These are phyloP conservation scores for Ailanthus altissimus DNA, from an alignment of 345 rosid genomes.

Conservation along the genomic window DNA sequence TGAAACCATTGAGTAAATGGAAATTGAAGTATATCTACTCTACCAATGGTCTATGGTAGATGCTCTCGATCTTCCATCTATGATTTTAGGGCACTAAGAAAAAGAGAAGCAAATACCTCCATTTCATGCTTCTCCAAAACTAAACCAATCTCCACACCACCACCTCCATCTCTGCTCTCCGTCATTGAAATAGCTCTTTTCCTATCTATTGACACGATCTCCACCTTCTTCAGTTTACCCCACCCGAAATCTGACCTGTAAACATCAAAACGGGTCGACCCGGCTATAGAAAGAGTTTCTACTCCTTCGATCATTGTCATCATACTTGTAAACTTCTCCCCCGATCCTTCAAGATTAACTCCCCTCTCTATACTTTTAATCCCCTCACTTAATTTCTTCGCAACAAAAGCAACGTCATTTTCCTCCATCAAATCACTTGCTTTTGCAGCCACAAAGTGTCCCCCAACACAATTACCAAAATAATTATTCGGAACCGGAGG, in stretches of 20 bases:
- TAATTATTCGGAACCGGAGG: slow-evolving; percentile 25
- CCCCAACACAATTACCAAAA: slow-evolving; percentile 32
- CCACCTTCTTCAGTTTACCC: slow-evolving; percentile 31
- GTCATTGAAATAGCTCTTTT: slow-evolving; percentile 15
- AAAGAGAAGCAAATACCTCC: slow-evolving; percentile 25
- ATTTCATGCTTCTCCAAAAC: slow-evolving; percentile 20
- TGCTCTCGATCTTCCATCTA: too few relatives aligned
- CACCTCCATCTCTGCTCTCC: slow-evolving; percentile 29
- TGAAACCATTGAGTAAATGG: too few relatives aligned
- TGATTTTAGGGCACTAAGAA: slow-evolving; percentile 15
- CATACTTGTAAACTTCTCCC: background rate
- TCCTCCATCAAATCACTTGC: background rate
- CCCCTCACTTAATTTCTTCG: background rate
- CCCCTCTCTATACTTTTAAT: background rate
- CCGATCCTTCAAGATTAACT: background rate
- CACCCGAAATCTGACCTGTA: slow-evolving; percentile 29
- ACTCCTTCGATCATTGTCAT: background rate
- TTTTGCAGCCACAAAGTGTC: too few relatives aligned
- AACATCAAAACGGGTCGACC: slow-evolving; percentile 22
- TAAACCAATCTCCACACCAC: slow-evolving; percentile 38
- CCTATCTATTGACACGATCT: slow-evolving; percentile 31
- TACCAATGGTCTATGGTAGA: too few relatives aligned
- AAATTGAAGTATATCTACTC: too few relatives aligned
- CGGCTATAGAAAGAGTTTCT: background rate
- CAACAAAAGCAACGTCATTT: background rate